Base-by-base conservation (phyloP, 768 basidiomycete species). In the Russula sp. region DNA sequence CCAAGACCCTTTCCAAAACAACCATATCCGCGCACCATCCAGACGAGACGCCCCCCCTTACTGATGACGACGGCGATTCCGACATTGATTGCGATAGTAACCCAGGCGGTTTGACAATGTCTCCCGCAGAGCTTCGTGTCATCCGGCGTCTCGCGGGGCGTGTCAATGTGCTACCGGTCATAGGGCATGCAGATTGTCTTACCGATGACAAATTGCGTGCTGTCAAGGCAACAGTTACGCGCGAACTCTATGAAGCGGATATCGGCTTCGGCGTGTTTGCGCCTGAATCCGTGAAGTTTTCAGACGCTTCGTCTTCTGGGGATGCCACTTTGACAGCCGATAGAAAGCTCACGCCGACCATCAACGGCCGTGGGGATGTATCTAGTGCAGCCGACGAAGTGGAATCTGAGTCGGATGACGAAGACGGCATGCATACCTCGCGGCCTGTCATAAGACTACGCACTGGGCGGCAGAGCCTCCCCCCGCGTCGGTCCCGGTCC, bases 191-290 rank as follows among this genome's bases (percentile, higher is more conserved):
- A 3, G 92, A 94, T 73, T 90, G 89, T 44, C 78, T 94, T 64
- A 94, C 92, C 42, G 88, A 94, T 70, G 86, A 85, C 64, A 87
- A 82, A 67, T 78, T 94, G 60, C 74, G 74, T 50, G 81, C 83
- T 51, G 79, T 92, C 55, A 93, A 92, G 77, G 75, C 79, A 57
- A 87, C 87, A 32, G 82, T 94, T n/a, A 83, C 83, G 51, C 80
- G 75, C 55, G 89, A 86, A 61, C 76, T 94, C 44, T 76, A 76
- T 56, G 80, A 82, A 57, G 86, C 87, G 20, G 82, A 82, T 14
- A 80, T 93, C 45, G 86, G 84, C 70, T 88, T 91, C 71, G 90
- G 91, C 53, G 84, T 93, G 20, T 91, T 93, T 72, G 82, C 80
- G 16, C 77, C 82, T 32, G 70, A 75, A 42, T 78, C 75, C 57